A percentile compares a stretch with the other conserved stretches of the same genome.
Evolutionary conservation across 2,329 filamentous ascomycete species (phyloP).

Genomic region (Fusarium tjaetaba): DNA sequence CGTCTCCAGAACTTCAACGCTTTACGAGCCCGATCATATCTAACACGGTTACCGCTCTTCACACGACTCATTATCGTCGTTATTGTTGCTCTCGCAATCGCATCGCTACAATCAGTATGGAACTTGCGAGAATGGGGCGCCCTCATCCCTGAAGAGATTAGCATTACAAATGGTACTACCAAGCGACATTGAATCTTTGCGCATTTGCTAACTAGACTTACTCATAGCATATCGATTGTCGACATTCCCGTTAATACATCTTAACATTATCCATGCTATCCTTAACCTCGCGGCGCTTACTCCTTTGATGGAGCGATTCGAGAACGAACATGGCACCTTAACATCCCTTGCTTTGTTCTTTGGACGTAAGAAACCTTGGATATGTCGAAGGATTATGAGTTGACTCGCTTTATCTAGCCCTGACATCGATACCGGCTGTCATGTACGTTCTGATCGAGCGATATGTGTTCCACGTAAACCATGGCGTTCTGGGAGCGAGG

Average conservation of each 20-base stretch:
- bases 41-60: slow-evolving; percentile 87
- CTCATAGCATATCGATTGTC: slow-evolving; percentile 86
- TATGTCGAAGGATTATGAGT: not conserved
- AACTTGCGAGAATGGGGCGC: slow-evolving; percentile 80
- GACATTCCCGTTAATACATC: slow-evolving; percentile 89
- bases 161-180: slow-evolving; percentile 70
- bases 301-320: slow-evolving; percentile 93
- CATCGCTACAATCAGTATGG: slow-evolving; percentile 75
- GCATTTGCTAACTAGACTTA: slow-evolving; percentile 6
- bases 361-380: slow-evolving; percentile 74
- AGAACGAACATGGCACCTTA: slow-evolving; percentile 90
- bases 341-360: slow-evolving; percentile 88
- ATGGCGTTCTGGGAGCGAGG: slow-evolving; percentile 84
- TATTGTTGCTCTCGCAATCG: slow-evolving; percentile 71
- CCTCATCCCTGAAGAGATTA: slow-evolving; percentile 80
- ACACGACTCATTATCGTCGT: slow-evolving; percentile 76
- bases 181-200: not conserved
- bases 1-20: slow-evolving; percentile 68
- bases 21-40: slow-evolving; percentile 79
- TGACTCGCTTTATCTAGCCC: slow-evolving; percentile 59
- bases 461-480: slow-evolving; percentile 76
- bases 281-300: slow-evolving; percentile 83
- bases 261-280: slow-evolving; percentile 80
- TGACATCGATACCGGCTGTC: slow-evolving; percentile 83
- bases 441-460: slow-evolving; percentile 84